Evolutionary conservation across 805 yeast genomes (phyloP).

Genomic region (Tetrapisispora arboricola): DNA sequence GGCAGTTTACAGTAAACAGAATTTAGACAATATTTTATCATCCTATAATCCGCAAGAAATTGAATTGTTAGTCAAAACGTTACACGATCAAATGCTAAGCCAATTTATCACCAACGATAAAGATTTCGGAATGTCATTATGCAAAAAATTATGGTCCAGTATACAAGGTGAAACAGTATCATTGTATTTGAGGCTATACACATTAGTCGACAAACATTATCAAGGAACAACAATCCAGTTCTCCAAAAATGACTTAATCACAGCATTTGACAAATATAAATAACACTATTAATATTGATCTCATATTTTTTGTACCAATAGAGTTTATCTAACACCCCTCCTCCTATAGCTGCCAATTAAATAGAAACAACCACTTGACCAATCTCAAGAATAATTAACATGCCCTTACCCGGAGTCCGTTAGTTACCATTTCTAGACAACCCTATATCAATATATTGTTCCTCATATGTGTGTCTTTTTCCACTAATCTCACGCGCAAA

Average conservation of each 20-base stretch:
- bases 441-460: no score
- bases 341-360: no score
- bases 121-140: constrained; percentile 32
- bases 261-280: constrained; percentile 36
- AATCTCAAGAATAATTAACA: no score
- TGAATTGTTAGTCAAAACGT: constrained; percentile 40
- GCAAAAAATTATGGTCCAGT: constrained; percentile 59
- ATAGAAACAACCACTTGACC: no score
- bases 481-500: no score
- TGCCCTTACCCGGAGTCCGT: background rate
- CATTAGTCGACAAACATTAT: constrained; percentile 46
- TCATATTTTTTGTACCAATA: no score
- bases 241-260: constrained; percentile 45
- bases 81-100: constrained; percentile 45
- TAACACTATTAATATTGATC: no score
- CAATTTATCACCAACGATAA: constrained; percentile 35
- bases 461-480: no score
- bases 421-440: background rate
- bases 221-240: constrained; percentile 43
- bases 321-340: no score
- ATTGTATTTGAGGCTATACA: constrained; percentile 43
- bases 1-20: constrained; percentile 52
- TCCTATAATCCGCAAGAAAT: constrained; percentile 53
- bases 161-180: constrained; percentile 54
- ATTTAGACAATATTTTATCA: constrained; percentile 45